Percentiles rank a stretch among this genome's conserved stretches.
These are phyloP conservation scores for Diaporthe citri DNA, from an alignment of 2,329 filamentous ascomycete genomes.

Conservation along the genomic window DNA sequence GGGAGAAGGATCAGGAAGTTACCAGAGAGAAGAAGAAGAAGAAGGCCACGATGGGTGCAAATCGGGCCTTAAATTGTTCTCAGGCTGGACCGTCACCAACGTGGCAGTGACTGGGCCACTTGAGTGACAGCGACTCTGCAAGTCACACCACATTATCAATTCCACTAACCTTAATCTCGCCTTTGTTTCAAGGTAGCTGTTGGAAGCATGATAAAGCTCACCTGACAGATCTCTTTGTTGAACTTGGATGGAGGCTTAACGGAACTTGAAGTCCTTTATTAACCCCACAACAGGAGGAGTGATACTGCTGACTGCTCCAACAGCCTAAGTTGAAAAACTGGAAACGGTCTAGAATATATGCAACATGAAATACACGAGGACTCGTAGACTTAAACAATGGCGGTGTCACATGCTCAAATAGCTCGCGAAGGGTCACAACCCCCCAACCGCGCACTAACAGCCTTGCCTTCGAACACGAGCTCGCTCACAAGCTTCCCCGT, in stretches of 20 bases:
- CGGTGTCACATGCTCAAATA: conserved; percentile 40
- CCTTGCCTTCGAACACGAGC: conserved; percentile 71
- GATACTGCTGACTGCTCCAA: too few relatives aligned
- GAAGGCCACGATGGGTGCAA: too few relatives aligned
- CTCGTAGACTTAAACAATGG: not conserved
- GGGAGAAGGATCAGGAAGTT: not conserved
- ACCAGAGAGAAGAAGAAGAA: not conserved
- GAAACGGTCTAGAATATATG: too few relatives aligned
- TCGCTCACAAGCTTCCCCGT: conserved; percentile 77
- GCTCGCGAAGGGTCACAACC: conserved; percentile 67
- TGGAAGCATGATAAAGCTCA: not conserved
- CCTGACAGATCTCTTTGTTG: not conserved
- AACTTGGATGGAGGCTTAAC: not conserved
- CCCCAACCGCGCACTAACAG: conserved; percentile 66
- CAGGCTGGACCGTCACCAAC: too few relatives aligned
- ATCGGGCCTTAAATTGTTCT: too few relatives aligned
- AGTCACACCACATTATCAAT: not conserved
- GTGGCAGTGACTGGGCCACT: not conserved
- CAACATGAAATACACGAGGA: not conserved
- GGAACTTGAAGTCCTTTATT: too few relatives aligned
- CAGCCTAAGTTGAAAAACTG: too few relatives aligned
- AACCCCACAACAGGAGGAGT: too few relatives aligned
- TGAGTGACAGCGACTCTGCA: not conserved
- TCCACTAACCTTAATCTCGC: not conserved
- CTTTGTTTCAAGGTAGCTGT: not conserved